Conservation (phyloP, 225 moss, liverwort and hornwort genomes). For the Bryoerythrophyllum caledonicum region DNA sequence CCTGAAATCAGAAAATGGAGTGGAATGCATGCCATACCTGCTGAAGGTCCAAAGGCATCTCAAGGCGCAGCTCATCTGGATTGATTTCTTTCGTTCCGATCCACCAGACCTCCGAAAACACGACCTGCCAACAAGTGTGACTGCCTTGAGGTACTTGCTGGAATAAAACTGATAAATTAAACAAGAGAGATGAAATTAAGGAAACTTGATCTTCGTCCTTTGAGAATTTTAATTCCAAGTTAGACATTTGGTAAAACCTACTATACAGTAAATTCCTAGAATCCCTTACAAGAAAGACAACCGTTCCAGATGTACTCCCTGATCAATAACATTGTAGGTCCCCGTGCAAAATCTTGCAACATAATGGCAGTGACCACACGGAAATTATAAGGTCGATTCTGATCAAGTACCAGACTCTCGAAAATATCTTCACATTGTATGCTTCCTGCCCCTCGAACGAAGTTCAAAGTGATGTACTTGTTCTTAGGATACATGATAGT, state of each 20-base stretch:
- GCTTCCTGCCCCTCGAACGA: constrained; percentile 79
- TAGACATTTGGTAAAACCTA: constrained; percentile 1
- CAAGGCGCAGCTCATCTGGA: constrained; percentile 79
- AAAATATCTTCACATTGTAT: constrained; percentile 95
- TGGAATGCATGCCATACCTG: constrained; percentile 51
- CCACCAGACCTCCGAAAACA: constrained; percentile 90
- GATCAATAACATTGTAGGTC: not conserved
- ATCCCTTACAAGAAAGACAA: not conserved
- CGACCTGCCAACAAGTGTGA: constrained; percentile 63
- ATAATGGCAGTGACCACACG: constrained; percentile 8
- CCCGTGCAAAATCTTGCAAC: constrained; percentile 9
- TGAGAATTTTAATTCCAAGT: constrained; percentile 11
- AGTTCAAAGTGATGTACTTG: constrained; percentile 91
- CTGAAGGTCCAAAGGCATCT: constrained; percentile 73
- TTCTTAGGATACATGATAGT: constrained; percentile 92
- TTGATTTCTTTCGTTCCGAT: constrained; percentile 86
- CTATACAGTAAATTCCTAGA: constrained; percentile 11
- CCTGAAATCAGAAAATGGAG: constrained; percentile 6
- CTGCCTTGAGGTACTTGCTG: constrained; percentile 25
- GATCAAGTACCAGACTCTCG: constrained; percentile 77
- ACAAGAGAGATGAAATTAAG: constrained; percentile 13
- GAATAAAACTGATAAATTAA: constrained; percentile 21
- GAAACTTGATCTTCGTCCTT: constrained; percentile 6
- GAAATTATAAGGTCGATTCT: constrained; percentile 9
- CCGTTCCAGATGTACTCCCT: not conserved